Base-by-base conservation (phyloP, 2,329 filamentous ascomycete genomes). In the Cladosporium sp. region DNA sequence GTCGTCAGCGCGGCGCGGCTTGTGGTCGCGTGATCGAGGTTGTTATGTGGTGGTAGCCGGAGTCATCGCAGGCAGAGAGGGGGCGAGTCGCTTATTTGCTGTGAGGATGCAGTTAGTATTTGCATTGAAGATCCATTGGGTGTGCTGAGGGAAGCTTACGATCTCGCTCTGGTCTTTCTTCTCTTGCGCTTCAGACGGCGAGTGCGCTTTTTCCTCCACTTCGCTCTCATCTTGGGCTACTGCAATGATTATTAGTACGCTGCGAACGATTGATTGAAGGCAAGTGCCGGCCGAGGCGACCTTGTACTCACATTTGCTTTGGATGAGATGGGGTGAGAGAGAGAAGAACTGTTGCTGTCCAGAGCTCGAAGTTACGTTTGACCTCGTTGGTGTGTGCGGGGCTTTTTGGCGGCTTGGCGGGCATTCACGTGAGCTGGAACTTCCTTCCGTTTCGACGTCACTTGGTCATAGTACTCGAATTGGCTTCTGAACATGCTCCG, bases 121-220 rank as follows among this genome's bases (percentile, higher is more conserved):
- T 20, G 45, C 22, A 17, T 15, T n/a, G 32, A 17, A 36, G 32
- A 36, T 36, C 29, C 38, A 44, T 43, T 34, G 32, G 17, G 30
- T 37, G 15, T 38, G 36, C 9, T 18, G 22, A 18, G n/a, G 47
- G 20, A 39, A 47, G 77, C 90, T 83, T 83, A 97, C 93, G 85
- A 91, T 80, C 93, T 81, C 70, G 92, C 93, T 76, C 93, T 85
- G 80, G 93, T 96, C 92, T 99, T 99, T 90, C 93, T 95, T 82
- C 93, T 90, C 91, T 99, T 99, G 75, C 91, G 87, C 88, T 97
- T 97, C 77, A 99, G 89, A 78, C 93, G 86, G 71, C 93, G 84
- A 80, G 96, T 91, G 76, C 93, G 85, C 92, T 99, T 99, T 88
- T 99, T 99, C 84, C 92, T 93, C 93, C 93, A 97, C 84, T 97